A percentile compares a stretch with the other conserved stretches of the same genome.
Conservation (phyloP, 495 filamentous ascomycete species). For the Xeromyces bisporus region DNA sequence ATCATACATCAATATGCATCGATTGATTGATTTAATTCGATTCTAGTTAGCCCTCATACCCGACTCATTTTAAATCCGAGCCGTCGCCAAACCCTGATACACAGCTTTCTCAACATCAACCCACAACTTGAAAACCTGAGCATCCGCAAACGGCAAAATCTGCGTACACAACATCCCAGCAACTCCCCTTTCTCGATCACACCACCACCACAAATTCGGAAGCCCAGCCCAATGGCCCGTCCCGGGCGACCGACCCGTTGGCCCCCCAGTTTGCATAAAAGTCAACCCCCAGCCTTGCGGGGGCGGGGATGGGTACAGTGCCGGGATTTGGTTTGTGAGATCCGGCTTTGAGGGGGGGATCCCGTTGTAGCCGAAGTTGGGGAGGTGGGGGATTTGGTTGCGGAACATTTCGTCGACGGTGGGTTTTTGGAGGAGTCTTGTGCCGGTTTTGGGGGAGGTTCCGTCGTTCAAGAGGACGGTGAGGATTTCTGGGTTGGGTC, state of each 20-base stretch:
- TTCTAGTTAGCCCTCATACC: background rate
- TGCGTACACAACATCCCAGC: conserved; percentile 36
- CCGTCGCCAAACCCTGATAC: conserved; percentile 10
- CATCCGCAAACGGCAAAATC: conserved; percentile 35
- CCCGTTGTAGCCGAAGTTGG: conserved; percentile 27
- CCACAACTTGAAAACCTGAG: conserved; percentile 24
- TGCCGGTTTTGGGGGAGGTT: conserved; percentile 27
- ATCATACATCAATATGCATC: too few species aligned
- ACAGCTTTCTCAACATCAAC: conserved; percentile 17
- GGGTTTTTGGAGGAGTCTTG: conserved; percentile 26
- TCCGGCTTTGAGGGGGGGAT: conserved; percentile 34
- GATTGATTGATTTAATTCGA: background rate
- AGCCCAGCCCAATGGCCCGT: conserved; percentile 38
- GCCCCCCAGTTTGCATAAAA: conserved; percentile 33
- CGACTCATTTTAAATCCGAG: background rate
- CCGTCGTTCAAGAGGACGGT: conserved; percentile 34
- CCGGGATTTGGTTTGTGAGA: conserved; percentile 25
- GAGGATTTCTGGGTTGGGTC: conserved; percentile 19
- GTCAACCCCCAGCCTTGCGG: conserved; percentile 45
- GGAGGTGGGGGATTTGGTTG: conserved; percentile 41
- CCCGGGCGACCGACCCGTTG: conserved; percentile 28
- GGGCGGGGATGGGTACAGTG: conserved; percentile 34
- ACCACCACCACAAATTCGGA: conserved; percentile 41
- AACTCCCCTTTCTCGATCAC: conserved; percentile 37
- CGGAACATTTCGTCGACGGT: conserved; percentile 43